A percentile compares a stretch with the other conserved stretches of the same genome.
Evolutionary conservation across 164 flowering plant genomes (phyloP).

Genomic region (Cinnamomum micranthum): DNA sequence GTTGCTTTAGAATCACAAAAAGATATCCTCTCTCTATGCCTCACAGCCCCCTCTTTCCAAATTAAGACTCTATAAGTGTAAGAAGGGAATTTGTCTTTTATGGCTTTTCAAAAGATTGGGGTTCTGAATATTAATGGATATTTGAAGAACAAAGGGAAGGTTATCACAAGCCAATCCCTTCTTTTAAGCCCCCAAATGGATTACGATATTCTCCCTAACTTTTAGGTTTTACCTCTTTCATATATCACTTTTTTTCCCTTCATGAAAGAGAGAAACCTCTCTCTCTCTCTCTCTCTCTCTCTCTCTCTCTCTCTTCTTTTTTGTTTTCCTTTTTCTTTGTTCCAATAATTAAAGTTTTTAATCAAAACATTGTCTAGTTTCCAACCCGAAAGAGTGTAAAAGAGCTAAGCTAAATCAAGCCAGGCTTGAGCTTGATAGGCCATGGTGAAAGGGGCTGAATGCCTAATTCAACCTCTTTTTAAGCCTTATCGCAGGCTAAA

Average conservation of each 20-base stretch:
- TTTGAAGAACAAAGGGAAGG: slow-evolving; percentile 17
- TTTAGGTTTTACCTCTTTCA: slow-evolving; percentile 26
- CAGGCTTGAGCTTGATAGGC: too few relatives aligned
- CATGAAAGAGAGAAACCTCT: slow-evolving; percentile 32
- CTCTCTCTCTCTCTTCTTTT: neutral
- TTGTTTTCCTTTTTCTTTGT: neutral
- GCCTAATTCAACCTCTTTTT: too few relatives aligned
- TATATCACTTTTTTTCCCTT: slow-evolving; percentile 11
- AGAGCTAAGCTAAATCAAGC: too few relatives aligned
- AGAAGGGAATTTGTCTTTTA: slow-evolving; percentile 56
- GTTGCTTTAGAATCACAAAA: slow-evolving; percentile 58
- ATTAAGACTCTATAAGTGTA: slow-evolving; percentile 36
- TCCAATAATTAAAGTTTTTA: too few relatives aligned
- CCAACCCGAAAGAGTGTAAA: too few relatives aligned
- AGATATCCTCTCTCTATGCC: slow-evolving; percentile 28
- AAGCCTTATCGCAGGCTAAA: too few relatives aligned
- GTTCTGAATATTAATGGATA: slow-evolving; percentile 14
- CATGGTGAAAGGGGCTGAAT: too few relatives aligned
- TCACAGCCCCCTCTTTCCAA: slow-evolving; percentile 19
- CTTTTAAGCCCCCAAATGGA: slow-evolving; percentile 9
- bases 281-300: slow-evolving; percentile 18
- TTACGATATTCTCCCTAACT: slow-evolving; percentile 22
- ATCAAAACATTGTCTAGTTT: too few relatives aligned
- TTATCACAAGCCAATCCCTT: slow-evolving; percentile 11
- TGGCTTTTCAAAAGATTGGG: slow-evolving; percentile 22